A percentile compares a stretch with the other conserved stretches of the same genome.
Conservation (phyloP, 352 stramenopile species). For the Globisporangium okanoganense region DNA sequence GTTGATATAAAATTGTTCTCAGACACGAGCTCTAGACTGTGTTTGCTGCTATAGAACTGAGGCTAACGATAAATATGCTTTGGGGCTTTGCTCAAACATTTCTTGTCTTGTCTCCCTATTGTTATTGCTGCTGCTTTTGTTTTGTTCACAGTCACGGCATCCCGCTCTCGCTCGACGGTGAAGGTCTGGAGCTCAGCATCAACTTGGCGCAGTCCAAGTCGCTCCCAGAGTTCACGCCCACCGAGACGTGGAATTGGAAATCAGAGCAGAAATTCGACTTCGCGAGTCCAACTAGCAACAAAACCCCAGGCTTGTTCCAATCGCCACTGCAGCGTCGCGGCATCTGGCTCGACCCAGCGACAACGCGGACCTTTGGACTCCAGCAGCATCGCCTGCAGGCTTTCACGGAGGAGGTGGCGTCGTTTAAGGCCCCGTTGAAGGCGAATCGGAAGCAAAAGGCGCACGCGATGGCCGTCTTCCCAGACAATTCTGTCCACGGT, state of each 20-base stretch:
- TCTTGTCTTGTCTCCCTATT: neutral
- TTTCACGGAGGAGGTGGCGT: constrained; percentile 68
- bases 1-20: constrained; percentile 9
- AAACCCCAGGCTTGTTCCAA: constrained; percentile 25
- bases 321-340: constrained; percentile 34
- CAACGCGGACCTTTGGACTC: constrained; percentile 44
- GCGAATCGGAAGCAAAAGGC: constrained; percentile 50
- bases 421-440: constrained; percentile 58
- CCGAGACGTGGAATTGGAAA: constrained; percentile 29
- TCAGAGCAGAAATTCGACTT: constrained; percentile 15
- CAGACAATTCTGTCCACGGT: constrained; percentile 66
- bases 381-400: constrained; percentile 50
- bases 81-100: neutral
- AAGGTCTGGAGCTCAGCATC: constrained; percentile 33
- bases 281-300: constrained; percentile 18
- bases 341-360: constrained; percentile 65
- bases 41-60: neutral
- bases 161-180: constrained; percentile 32
- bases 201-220: constrained; percentile 33
- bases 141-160: constrained; percentile 50
- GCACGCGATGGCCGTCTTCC: constrained; percentile 47
- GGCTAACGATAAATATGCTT: neutral
- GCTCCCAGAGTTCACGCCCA: constrained; percentile 35
- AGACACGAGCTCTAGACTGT: constrained; percentile 14
- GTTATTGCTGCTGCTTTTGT: constrained; percentile 4